Evolutionary conservation across 1,284 basidiomycete genomes (phyloP).

Genomic region (Anthracocystis setariae): DNA sequence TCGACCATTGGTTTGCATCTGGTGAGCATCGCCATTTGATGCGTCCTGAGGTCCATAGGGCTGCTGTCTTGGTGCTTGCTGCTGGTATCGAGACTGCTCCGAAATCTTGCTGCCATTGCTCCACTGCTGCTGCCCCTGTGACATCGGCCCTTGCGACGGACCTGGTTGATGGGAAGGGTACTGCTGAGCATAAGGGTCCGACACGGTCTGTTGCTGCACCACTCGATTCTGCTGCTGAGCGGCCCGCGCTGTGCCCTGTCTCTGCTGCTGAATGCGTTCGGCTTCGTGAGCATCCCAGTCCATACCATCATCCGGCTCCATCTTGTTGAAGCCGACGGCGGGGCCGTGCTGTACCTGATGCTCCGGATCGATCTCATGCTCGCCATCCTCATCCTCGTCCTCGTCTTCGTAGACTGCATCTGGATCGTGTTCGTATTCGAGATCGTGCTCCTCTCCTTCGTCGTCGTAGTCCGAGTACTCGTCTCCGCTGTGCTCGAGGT

Average conservation of each 20-base stretch:
- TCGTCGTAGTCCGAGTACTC: conserved; percentile 62
- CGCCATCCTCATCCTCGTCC: conserved; percentile 20
- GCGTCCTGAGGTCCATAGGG: conserved; percentile 10
- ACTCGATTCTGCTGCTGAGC: conserved; percentile 22
- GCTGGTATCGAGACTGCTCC: conserved; percentile 40
- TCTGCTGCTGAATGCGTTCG: conserved; percentile 64
- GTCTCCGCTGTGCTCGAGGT: conserved; percentile 65
- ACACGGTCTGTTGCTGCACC: conserved; percentile 31
- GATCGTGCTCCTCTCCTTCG: conserved; percentile 51
- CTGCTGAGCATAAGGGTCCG: conserved; percentile 29
- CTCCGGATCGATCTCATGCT: conserved; percentile 4
- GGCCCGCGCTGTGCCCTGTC: conserved; percentile 25
- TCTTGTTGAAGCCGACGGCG: conserved; percentile 55
- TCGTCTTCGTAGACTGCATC: conserved; percentile 52
- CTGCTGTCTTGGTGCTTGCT: conserved; percentile 65
- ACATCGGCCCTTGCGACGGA: conserved; percentile 8
- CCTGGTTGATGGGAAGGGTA: conserved; percentile 6
- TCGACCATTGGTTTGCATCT: conserved; percentile 20
- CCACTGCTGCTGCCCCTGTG: conserved; percentile 7
- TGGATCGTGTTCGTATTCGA: conserved; percentile 52
- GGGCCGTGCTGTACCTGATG: conserved; percentile 10
- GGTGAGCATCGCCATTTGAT: conserved; percentile 12
- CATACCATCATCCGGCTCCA: conserved; percentile 71
- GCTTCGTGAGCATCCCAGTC: conserved; percentile 70
- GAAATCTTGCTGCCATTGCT: conserved; percentile 4